Percentiles rank a stretch among this genome's conserved stretches.
Evolutionary conservation across 176 grass and related monocot species (phyloP).

Genomic region (Puccinellia tenuiflora): DNA sequence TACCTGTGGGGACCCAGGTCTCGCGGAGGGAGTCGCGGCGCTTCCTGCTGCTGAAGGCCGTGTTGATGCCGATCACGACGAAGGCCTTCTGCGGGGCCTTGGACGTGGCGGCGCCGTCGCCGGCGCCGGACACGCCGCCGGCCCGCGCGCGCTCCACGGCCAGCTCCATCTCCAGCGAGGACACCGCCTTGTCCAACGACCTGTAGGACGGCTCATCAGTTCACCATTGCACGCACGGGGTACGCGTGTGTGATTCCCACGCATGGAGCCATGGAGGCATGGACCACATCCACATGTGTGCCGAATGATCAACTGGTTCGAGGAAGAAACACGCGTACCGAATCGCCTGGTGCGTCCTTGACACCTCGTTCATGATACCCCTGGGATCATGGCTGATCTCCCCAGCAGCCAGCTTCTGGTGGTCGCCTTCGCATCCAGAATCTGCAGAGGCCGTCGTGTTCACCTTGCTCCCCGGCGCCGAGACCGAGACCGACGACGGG

Average conservation of each 20-base stretch:
- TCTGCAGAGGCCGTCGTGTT: not conserved
- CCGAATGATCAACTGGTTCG: no score
- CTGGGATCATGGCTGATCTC: constrained; percentile 38
- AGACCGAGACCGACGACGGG: not conserved
- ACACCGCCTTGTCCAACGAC: constrained; percentile 74
- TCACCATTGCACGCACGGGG: not conserved
- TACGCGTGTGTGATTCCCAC: not conserved
- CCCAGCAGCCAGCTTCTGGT: constrained; percentile 40
- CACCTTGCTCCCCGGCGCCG: not conserved
- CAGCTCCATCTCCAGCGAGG: constrained; percentile 69
- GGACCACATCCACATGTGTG: no score
- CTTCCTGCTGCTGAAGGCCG: constrained; percentile 71
- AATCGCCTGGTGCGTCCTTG: constrained; percentile 67
- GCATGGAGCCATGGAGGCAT: no score
- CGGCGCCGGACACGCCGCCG: constrained; percentile 3
- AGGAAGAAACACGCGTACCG: constrained; percentile 34
- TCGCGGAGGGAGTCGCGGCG: constrained; percentile 79
- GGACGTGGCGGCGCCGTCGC: not conserved
- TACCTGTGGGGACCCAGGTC: constrained; percentile 85
- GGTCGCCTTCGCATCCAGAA: constrained; percentile 41
- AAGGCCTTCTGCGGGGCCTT: constrained; percentile 59
- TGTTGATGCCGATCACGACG: constrained; percentile 88
- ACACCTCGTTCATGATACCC: constrained; percentile 59
- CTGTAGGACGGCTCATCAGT: not conserved
- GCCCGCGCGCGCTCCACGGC: constrained; percentile 47